A percentile compares a stretch with the other conserved stretches of the same genome.
Evolutionary conservation across 2,329 filamentous ascomycete genomes (phyloP).

Genomic region (Xylaria sp.): DNA sequence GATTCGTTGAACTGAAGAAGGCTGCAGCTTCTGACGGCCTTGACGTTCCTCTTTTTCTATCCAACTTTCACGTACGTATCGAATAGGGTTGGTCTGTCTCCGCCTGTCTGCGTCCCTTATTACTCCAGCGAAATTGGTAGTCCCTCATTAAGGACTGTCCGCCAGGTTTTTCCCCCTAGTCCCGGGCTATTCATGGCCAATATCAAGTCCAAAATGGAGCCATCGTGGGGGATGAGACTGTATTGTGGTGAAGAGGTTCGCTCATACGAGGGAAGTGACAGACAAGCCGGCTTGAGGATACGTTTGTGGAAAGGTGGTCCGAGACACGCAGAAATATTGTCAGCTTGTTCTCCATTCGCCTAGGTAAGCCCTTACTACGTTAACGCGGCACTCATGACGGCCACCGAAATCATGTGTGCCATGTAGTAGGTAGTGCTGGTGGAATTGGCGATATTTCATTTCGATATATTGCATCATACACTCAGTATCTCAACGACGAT

Average conservation of each 20-base stretch:
- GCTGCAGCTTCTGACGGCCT: conserved; percentile 21
- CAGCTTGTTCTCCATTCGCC: background rate
- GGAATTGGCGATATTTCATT: background rate
- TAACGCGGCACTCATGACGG: background rate
- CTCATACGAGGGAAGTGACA: background rate
- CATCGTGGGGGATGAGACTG: conserved; percentile 6
- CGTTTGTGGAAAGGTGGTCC: conserved; percentile 12
- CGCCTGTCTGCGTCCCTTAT: conserved; percentile 12
- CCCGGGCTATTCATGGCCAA: conserved; percentile 1
- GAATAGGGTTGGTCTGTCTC: conserved; percentile 34
- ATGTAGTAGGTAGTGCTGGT: background rate
- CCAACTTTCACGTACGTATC: conserved; percentile 17
- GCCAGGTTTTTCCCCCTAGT: background rate
- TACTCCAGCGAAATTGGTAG: conserved; percentile 10
- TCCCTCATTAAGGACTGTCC: conserved; percentile 5
- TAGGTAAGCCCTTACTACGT: background rate
- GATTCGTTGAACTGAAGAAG: conserved; percentile 17
- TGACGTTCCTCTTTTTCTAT: conserved; percentile 8
- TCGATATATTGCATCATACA: too few species aligned
- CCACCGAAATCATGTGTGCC: background rate
- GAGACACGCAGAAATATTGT: background rate
- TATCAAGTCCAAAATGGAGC: conserved; percentile 3
- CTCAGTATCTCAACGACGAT: conserved; percentile 5
- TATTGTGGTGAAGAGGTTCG: background rate
- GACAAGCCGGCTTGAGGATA: background rate